A percentile compares a stretch with the other conserved stretches of the same genome.
Evolutionary conservation across 2,329 filamentous ascomycete genomes (phyloP).

Genomic region (Albophoma yamanashiensis): DNA sequence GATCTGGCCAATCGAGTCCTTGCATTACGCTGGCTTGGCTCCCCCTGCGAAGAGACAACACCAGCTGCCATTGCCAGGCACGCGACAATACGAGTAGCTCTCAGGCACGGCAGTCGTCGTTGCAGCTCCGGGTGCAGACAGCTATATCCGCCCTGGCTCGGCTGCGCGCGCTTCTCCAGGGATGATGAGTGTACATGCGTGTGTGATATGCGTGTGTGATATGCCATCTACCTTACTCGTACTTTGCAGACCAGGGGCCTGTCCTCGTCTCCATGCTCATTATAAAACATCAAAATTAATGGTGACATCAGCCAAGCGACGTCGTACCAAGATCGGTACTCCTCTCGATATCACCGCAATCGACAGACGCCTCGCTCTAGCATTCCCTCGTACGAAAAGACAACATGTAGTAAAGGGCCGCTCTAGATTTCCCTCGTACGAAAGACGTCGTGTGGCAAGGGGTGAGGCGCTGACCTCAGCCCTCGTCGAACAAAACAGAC

Average conservation of each 20-base stretch:
- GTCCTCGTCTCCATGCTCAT: neutral
- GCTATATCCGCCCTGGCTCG: no score
- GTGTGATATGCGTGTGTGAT: no score
- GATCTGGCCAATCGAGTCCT: neutral
- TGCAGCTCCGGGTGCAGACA: neutral
- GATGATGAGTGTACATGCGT: no score
- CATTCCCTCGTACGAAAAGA: neutral
- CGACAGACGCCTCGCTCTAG: neutral
- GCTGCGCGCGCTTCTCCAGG: no score
- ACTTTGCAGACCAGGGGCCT: no score
- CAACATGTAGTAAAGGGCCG: neutral
- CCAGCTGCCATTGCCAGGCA: neutral
- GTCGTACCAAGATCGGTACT: neutral
- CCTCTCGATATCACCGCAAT: neutral
- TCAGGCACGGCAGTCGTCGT: neutral
- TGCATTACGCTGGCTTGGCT: neutral
- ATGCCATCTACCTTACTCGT: no score
- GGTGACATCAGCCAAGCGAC: neutral
- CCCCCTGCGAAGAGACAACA: neutral
- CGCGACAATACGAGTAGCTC: neutral
- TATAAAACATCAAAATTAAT: neutral
- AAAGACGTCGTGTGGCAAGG: no score
- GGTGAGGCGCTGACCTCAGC: no score
- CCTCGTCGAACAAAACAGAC: slow-evolving; percentile 50
- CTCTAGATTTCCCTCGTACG: no score